Conservation (phyloP, 164 flowering plant genomes). For the Macadamia integrifolia region DNA sequence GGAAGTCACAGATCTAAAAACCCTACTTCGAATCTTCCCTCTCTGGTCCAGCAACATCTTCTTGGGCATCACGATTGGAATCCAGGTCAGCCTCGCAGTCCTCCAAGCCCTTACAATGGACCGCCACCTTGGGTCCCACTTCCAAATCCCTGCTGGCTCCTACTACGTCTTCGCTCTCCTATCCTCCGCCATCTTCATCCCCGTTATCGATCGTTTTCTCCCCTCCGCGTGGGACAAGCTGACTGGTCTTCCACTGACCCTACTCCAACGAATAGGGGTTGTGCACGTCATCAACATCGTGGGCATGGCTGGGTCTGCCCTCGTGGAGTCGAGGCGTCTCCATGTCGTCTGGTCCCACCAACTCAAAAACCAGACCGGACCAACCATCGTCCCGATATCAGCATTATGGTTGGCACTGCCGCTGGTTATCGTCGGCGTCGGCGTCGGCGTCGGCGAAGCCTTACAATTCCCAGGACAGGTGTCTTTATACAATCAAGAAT, state of each 20-base stretch:
- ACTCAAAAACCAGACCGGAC: constrained; percentile 12
- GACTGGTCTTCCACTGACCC: constrained; percentile 3
- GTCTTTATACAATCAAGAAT: constrained; percentile 46
- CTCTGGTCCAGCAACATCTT: constrained; percentile 47
- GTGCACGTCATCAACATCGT: constrained; percentile 16
- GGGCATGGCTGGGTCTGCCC: constrained; percentile 14
- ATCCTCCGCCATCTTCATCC: constrained; percentile 32
- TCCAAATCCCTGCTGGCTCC: constrained; percentile 62
- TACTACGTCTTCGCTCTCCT: constrained; percentile 32
- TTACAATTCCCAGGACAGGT: constrained; percentile 63
- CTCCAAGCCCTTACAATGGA: constrained; percentile 66
- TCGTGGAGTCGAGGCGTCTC: constrained; percentile 18
- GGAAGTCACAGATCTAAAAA: constrained; percentile 67
- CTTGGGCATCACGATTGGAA: constrained; percentile 38
- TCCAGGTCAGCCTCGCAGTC: constrained; percentile 37
- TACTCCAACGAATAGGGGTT: constrained; percentile 17
- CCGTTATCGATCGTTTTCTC: constrained; percentile 16
- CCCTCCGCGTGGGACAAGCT: constrained; percentile 7
- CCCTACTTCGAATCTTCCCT: constrained; percentile 47
- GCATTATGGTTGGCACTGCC: constrained; percentile 45
- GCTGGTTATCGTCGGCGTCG: constrained; percentile 37
- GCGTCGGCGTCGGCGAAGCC: constrained; percentile 40
- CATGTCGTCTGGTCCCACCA: constrained; percentile 15
- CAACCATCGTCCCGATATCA: constrained; percentile 33
- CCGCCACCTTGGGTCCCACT: constrained; percentile 44